Base-by-base conservation (phyloP, 2,329 filamentous ascomycete genomes). In the Alternaria triticimaculans region DNA sequence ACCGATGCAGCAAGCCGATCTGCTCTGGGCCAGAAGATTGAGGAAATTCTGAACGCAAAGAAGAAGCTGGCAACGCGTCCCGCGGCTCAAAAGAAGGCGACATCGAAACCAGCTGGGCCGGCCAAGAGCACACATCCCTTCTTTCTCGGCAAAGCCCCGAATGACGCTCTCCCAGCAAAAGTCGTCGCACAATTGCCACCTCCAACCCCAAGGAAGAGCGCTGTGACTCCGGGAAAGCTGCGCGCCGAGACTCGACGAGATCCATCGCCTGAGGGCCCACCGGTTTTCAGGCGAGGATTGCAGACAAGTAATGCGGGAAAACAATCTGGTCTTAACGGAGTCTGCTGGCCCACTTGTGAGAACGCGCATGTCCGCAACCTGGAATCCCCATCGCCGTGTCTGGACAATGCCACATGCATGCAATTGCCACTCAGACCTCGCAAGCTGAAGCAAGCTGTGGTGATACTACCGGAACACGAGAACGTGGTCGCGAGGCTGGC, bases 281-380 rank as follows among this genome's bases (percentile, higher is more conserved):
- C 68, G 18, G 57, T 65, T 11, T 77, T 76, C 60, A 76, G 67
- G 18, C 62, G 64, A 44, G 55, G 65, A 45, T 60, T 60, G 37
- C 67, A 64, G 41, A 69, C 62, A 51, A 74, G 58, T 26, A 70
- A 78, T 45, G 68, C 72, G 72, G 55, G 88, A 5, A 92, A 88
- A 71, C 84, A 90, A n/a, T 88, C 89, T 0, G 92, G 91, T 3
- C 84, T 89, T 9, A 82, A 84, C 65, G 84, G 92, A 58, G 87
- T 92, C 4, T 83, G 88, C n/a, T 96, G 92, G 90, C 92, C 92
- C 41, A 86, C 87, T 53, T 84, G 85, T 66, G 90, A 84, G 7
- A 88, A 88, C 75, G 80, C 84, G 1, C 78, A 80, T 67, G 77
- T 78, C 28, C 76, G 76, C 5, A 77, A 77, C 46, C 23, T 71